Evolutionary conservation across 345 rosid genomes (phyloP), one percentile per base, ranked within the genome.

Genomic region (Passiflora organensis): DNA sequence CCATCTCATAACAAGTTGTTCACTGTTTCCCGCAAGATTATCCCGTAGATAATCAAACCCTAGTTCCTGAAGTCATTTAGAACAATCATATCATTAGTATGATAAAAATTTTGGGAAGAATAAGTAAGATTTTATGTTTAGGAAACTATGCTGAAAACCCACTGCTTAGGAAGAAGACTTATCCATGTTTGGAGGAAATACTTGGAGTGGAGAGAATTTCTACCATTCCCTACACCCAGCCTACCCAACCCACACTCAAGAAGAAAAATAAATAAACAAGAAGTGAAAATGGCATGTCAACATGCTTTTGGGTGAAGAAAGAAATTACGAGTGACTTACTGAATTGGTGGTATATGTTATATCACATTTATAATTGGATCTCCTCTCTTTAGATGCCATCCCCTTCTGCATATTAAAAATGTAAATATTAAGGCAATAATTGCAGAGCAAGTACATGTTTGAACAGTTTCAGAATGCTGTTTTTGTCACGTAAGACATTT

Each of bases 41-140:
- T 91, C 97, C 28, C 97, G 90, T 48, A 91, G 76, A 79, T 91
- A 91, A 83, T 91, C 97, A 80, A 91, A 91, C 68, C 97, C 97
- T 78, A 91, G 96, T 70, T 91, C 97, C 96, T 91, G 72, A 64
- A 37, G 32, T 63, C 48, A 74, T 67, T 44, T 62, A 65, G 23
- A 74, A 36, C 20, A 51, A 43, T 18, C 65, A 50, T 17, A 54
- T 51, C 42, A 61, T 46, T 44, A 62, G 41, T 55, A 49, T 21
- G 43, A 14, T 9, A 67, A 48, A 10, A n/a, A 41, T 41, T 46
- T 32, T 21, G 20, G 13, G 52, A 54, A 22, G 38, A 44, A 56
- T 14, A 39, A 56, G 24, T 17, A 9, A 55, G 13, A 25, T 39
- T 32, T 28, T 28, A 28, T 28, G 34, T 28, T 28, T 28, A 28